A percentile compares a stretch with the other conserved stretches of the same genome.
These are phyloP conservation scores for Coemansia furcata DNA, from an alignment of 192 early-diverging fungal species.

Conservation along the genomic window DNA sequence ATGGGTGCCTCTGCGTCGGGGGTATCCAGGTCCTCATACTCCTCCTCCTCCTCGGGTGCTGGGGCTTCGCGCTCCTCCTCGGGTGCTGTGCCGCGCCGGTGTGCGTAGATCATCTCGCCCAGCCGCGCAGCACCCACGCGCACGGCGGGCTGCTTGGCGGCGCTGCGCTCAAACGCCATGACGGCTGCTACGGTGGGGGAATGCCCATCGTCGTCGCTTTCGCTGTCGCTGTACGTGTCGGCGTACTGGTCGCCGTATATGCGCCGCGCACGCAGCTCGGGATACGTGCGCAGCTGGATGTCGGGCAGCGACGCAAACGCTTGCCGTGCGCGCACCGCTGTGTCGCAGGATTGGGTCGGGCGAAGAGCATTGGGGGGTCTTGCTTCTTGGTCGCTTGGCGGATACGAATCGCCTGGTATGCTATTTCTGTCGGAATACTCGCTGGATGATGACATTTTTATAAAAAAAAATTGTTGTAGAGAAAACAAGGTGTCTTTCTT, in stretches of 20 bases:
- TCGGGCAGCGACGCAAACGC: constrained; percentile 13
- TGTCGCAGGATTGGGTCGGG: not conserved
- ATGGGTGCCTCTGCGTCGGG: no score
- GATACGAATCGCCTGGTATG: not conserved
- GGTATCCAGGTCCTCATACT: not conserved
- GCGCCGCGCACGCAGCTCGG: not conserved
- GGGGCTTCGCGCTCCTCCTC: not conserved
- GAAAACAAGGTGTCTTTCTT: no score
- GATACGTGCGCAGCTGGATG: constrained; percentile 6
- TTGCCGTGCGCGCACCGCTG: not conserved
- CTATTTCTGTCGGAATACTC: not conserved
- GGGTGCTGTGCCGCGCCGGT: not conserved
- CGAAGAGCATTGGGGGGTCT: not conserved
- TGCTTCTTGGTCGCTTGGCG: no score
- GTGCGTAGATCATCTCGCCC: constrained; percentile 31
- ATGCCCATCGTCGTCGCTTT: constrained; percentile 3
- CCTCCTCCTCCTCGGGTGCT: not conserved
- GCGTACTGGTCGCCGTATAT: constrained; percentile 23
- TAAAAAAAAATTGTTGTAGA: not conserved
- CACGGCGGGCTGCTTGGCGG: constrained; percentile 12
- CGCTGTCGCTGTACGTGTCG: constrained; percentile 23
- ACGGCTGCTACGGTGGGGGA: constrained; percentile 16
- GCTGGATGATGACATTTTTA: constrained; percentile 1
- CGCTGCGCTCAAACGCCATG: constrained; percentile 18
- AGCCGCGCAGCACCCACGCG: constrained; percentile 32